Evolutionary conservation across 257 asterid species (phyloP).

Genomic region (Gentiana macrophylla): DNA sequence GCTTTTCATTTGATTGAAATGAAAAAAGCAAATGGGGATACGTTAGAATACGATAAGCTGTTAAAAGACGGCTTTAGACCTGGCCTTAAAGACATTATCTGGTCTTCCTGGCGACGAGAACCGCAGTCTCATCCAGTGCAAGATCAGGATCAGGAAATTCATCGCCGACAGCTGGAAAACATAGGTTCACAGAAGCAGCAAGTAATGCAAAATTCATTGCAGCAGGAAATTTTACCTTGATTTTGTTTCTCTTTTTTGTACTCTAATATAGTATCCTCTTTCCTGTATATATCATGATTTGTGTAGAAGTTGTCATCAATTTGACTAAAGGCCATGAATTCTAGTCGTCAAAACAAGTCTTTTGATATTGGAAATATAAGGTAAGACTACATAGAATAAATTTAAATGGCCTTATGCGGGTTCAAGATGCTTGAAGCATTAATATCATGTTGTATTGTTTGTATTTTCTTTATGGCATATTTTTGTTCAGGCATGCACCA

Average conservation of each 20-base stretch:
- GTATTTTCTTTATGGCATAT: too few species aligned
- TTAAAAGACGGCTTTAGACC: constrained; percentile 54
- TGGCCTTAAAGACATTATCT: constrained; percentile 51
- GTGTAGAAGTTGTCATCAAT: too few species aligned
- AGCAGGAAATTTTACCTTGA: neutral
- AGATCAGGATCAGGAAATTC: too few species aligned
- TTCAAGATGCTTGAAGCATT: too few species aligned
- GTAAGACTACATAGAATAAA: too few species aligned
- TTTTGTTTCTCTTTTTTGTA: neutral
- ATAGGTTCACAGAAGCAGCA: neutral
- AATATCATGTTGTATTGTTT: too few species aligned
- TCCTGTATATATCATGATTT: neutral
- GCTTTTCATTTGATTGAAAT: constrained; percentile 57
- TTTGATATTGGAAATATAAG: too few species aligned
- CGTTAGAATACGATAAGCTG: constrained; percentile 56
- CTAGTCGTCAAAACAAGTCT: too few species aligned
- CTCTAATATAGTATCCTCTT: neutral
- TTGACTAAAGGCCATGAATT: too few species aligned
- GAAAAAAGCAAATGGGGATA: constrained; percentile 56
- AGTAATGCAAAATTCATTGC: neutral
- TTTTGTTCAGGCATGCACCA: too few species aligned
- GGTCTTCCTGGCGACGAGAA: constrained; percentile 75
- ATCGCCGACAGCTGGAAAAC: too few species aligned
- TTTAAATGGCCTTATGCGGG: too few species aligned
- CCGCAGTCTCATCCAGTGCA: constrained; percentile 2